phyloP scores from a whole-genome alignment of 805 yeast species.

The Metschnikowia peoriensis region DNA sequence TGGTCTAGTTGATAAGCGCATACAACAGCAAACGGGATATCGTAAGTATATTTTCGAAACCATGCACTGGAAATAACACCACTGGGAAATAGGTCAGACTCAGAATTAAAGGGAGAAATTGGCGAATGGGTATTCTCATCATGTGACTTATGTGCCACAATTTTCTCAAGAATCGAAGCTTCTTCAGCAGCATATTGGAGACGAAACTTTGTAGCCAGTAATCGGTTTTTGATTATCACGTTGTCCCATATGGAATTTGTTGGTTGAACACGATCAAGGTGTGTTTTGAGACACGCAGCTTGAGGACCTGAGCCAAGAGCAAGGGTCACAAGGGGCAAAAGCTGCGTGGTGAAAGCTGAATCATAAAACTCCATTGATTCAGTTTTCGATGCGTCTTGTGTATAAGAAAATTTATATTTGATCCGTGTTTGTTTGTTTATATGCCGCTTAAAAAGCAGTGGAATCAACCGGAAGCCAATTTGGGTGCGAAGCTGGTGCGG shows the following conservation, averaged over 20 bases:
- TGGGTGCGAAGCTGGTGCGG: background rate
- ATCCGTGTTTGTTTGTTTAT: too few species aligned
- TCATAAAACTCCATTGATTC: slow-evolving; percentile 34
- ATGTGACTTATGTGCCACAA: slow-evolving; percentile 6
- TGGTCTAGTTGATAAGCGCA: slow-evolving; percentile 18
- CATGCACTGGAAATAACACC: slow-evolving; percentile 31
- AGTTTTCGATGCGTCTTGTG: background rate
- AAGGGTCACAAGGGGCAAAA: slow-evolving; percentile 34
- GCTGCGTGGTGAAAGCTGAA: slow-evolving; percentile 26
- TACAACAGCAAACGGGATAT: slow-evolving; percentile 34
- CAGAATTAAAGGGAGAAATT: slow-evolving; percentile 36
- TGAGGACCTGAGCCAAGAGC: slow-evolving; percentile 11
- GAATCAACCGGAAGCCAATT: background rate
- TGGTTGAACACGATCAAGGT: slow-evolving; percentile 20
- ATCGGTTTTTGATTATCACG: slow-evolving; percentile 33
- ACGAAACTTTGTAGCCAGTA: slow-evolving; percentile 33
- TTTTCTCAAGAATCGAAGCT: background rate
- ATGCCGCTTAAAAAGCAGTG: background rate
- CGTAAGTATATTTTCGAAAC: slow-evolving; percentile 33
- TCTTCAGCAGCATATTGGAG: slow-evolving; percentile 18
- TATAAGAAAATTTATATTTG: too few species aligned
- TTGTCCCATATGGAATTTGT: slow-evolving; percentile 35
- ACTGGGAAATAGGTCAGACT: slow-evolving; percentile 27
- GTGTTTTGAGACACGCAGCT: slow-evolving; percentile 1
- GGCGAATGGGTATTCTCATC: slow-evolving; percentile 24